phyloP scores from a whole-genome alignment of 805 yeast genomes.

The Sugiyamaella boreocaroliniensis region DNA sequence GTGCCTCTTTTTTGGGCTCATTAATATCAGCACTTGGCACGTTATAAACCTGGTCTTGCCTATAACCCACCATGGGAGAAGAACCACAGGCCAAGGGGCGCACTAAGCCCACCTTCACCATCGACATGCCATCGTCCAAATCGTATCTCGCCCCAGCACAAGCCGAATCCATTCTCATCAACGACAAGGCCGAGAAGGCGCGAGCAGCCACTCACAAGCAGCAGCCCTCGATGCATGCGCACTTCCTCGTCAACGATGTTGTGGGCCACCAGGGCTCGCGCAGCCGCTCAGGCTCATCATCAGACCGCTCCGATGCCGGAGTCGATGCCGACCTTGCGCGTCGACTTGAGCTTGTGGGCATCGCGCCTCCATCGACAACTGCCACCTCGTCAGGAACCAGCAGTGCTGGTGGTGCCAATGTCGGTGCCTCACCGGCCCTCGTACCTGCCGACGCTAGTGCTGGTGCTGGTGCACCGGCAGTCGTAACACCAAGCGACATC shows the following conservation, averaged over 20 bases:
- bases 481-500: neutral
- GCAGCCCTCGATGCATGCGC: slow-evolving; percentile 68
- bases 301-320: slow-evolving; percentile 15
- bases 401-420: neutral
- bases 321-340: slow-evolving; percentile 2
- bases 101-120: neutral
- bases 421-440: neutral
- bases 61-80: neutral
- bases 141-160: neutral
- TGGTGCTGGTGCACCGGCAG: neutral
- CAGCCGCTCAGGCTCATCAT: slow-evolving; percentile 31
- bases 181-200: slow-evolving; percentile 3
- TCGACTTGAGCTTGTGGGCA: neutral
- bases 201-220: slow-evolving; percentile 39
- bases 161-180: slow-evolving; percentile 4
- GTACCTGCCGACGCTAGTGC: neutral
- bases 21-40: no score
- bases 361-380: neutral
- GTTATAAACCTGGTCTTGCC: no score
- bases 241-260: slow-evolving; percentile 64
- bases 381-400: neutral
- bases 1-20: no score
- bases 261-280: slow-evolving; percentile 43
- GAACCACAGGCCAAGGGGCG: neutral
- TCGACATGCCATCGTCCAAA: neutral